Evolutionary conservation across 345 rosid species (phyloP), one percentile per base, ranked within the genome.

Genomic region (Populus deltoides): DNA sequence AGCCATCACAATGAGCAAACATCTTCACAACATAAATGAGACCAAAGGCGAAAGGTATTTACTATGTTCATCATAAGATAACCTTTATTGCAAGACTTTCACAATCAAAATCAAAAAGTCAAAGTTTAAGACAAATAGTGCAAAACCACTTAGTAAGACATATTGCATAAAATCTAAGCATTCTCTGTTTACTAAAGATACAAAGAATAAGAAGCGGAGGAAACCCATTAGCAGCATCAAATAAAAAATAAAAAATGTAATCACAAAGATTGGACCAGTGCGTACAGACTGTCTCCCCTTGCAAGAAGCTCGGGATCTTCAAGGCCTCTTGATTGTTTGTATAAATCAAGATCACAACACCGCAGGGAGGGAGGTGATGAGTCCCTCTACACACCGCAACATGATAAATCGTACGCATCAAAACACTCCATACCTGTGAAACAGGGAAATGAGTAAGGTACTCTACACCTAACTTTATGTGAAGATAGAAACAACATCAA

Each of bases 201-300:
- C 49, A n/a, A 75, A 74, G 24, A 68, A 4, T 35, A 51, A 65
- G 29, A 68, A 20, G 22, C 1, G 8, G 33, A 55, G 15, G 29
- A 65, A 47, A 31, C 9, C 41, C 22, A 33, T 38, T 22, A 22
- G 66, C 10, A 47, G 43, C 35, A 36, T 11, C n/a, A 49, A 2
- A 39, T 7, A 27, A 57, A 70, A 75, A 63, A 70, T 55, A 9
- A 51, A 77, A 20, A 69, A 43, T 25, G 38, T 74, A 11, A 57
- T 29, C 45, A 67, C 27, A 76, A 62, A 65, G 59, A 78, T 71
- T 59, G 70, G 75, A 76, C 59, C 8, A 76, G 78, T 38, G 69
- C 98, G 72, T 90, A 95, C 99, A 95, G 78, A 93, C 99, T 2
- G 99, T 95, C 87, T 93, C 99, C 87, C 87, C 98, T 90, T 0